A percentile compares a stretch with the other conserved stretches of the same genome.
Evolutionary conservation across 108 stramenopile genomes (phyloP).

Genomic region (Licmophora abbreviata): DNA sequence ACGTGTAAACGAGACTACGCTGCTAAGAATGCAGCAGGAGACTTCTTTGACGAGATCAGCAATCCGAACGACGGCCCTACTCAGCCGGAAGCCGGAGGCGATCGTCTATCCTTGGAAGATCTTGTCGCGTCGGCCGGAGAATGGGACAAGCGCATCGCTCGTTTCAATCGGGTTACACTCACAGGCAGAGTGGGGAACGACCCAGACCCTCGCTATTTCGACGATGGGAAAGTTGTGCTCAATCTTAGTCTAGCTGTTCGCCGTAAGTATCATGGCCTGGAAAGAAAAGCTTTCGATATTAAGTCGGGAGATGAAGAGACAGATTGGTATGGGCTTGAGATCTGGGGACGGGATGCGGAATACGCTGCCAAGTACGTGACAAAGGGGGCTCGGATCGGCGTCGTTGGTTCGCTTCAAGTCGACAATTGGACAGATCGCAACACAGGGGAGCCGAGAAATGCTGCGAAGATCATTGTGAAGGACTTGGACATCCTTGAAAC

Average conservation of each 20-base stretch:
- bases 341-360: conserved; percentile 88
- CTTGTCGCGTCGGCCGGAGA: conserved; percentile 26
- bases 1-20: too few species aligned
- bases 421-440: conserved; percentile 61
- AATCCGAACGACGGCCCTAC: neutral
- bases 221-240: conserved; percentile 83
- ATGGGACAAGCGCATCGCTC: conserved; percentile 73
- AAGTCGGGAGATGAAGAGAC: conserved; percentile 80
- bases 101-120: conserved; percentile 13
- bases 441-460: conserved; percentile 44
- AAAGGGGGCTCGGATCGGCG: conserved; percentile 66
- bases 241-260: conserved; percentile 71
- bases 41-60: neutral
- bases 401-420: conserved; percentile 48
- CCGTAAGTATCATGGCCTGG: conserved; percentile 78
- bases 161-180: conserved; percentile 70
- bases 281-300: conserved; percentile 55
- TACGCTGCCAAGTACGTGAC: conserved; percentile 65
- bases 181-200: conserved; percentile 76
- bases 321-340: conserved; percentile 88
- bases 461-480: conserved; percentile 49
- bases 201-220: conserved; percentile 82
- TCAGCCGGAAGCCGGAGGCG: neutral
- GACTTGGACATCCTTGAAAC: conserved; percentile 77
- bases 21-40: too few species aligned